phyloP scores from a whole-genome alignment of 2,329 filamentous ascomycete species.

The Spiromastix sp. region DNA sequence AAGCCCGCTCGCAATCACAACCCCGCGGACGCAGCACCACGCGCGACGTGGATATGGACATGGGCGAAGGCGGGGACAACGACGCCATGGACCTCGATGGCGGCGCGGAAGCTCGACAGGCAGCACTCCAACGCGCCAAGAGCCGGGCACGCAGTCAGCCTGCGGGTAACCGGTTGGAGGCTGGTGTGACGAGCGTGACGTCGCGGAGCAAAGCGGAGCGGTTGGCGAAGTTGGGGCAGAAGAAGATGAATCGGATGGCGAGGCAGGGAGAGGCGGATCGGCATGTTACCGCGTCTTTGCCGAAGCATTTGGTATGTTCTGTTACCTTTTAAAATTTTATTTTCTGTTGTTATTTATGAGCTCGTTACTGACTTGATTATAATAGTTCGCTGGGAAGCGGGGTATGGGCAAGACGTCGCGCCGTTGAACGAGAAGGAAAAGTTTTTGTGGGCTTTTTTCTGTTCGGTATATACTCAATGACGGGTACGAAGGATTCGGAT shows the following conservation, averaged over 20 bases:
- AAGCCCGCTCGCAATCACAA: constrained; percentile 44
- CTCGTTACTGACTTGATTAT: constrained; percentile 24
- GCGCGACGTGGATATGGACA: constrained; percentile 54
- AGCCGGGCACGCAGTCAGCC: constrained; percentile 53
- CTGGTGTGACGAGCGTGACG: constrained; percentile 53
- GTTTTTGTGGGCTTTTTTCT: no score
- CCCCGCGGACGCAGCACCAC: constrained; percentile 64
- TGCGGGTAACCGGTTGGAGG: constrained; percentile 36
- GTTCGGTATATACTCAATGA: no score
- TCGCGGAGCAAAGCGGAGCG: constrained; percentile 71
- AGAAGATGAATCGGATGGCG: constrained; percentile 98
- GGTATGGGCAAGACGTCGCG: constrained; percentile 73
- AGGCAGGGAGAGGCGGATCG: constrained; percentile 94
- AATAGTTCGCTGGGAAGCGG: constrained; percentile 76
- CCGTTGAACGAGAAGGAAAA: constrained; percentile 22
- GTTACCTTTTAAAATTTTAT: constrained; percentile 2
- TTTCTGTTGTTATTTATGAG: constrained; percentile 6
- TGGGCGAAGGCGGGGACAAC: constrained; percentile 45
- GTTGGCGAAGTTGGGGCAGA: constrained; percentile 80
- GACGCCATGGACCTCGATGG: constrained; percentile 39
- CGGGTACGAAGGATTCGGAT: no score
- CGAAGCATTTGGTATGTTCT: constrained; percentile 77
- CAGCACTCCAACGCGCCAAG: constrained; percentile 55
- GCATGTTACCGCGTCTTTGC: constrained; percentile 68
- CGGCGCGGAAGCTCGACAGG: constrained; percentile 26